Conservation (phyloP, 2,329 filamentous ascomycete genomes). For the Diaporthe citriasiana region DNA sequence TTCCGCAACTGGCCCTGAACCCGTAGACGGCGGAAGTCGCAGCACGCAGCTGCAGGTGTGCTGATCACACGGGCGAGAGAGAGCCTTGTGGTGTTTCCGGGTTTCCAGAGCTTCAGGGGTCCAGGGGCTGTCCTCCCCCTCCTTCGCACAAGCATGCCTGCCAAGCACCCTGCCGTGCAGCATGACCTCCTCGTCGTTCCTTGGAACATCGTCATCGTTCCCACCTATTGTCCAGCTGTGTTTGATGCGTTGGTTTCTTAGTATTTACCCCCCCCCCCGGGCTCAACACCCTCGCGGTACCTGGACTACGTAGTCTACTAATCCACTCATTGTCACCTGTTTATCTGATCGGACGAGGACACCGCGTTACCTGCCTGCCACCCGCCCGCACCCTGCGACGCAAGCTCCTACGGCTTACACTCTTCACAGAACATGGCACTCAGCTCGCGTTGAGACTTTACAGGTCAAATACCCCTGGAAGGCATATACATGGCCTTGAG, state of each 20-base stretch:
- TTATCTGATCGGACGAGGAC: constrained; percentile 4
- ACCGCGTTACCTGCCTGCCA: constrained; percentile 26
- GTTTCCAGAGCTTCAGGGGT: background rate
- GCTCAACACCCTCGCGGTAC: background rate
- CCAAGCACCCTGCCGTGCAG: constrained; percentile 19
- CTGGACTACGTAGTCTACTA: background rate
- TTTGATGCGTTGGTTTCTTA: constrained; percentile 7
- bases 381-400: constrained; percentile 4
- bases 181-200: constrained; percentile 16
- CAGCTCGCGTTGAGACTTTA: background rate
- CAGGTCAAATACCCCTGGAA: background rate
- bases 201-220: constrained; percentile 21
- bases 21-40: constrained; percentile 2
- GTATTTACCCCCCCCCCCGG: background rate
- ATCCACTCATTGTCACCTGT: constrained; percentile 10
- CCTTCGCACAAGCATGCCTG: constrained; percentile 11
- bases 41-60: constrained; percentile 14
- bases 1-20: constrained; percentile 9
- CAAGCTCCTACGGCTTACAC: background rate
- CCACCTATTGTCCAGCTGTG: background rate
- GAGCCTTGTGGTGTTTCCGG: background rate
- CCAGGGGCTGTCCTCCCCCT: background rate
- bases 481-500: constrained; percentile 14
- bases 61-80: constrained; percentile 13
- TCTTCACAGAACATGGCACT: constrained; percentile 16